phyloP scores from a whole-genome alignment of 164 flowering plant genomes.

The Piper longum region DNA sequence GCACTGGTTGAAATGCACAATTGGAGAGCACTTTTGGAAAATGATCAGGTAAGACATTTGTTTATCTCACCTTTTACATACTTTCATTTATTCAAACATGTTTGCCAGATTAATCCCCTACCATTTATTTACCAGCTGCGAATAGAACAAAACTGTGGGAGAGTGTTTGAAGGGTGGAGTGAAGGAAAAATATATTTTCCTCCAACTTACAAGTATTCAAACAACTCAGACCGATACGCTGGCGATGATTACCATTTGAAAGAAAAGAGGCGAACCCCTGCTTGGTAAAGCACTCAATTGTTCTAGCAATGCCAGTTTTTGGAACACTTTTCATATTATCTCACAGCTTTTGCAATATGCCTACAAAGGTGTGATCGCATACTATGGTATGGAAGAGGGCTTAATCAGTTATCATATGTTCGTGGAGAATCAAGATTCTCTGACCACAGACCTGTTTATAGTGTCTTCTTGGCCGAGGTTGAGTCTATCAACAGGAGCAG shows the following conservation, averaged over 20 bases:
- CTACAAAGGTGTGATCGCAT: conserved; percentile 81
- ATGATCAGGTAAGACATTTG: conserved; percentile 63
- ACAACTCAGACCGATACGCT: conserved; percentile 83
- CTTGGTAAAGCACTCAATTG: conserved; percentile 41
- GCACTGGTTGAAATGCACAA: conserved; percentile 95
- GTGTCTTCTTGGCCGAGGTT: conserved; percentile 64
- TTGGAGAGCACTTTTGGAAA: conserved; percentile 81
- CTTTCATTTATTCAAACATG: no score
- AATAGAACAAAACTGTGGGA: conserved; percentile 61
- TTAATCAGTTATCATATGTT: conserved; percentile 67
- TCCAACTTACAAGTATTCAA: conserved; percentile 90
- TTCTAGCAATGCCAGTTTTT: not conserved
- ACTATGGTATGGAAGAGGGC: conserved; percentile 76
- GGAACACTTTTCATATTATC: not conserved
- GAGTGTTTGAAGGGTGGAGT: conserved; percentile 68
- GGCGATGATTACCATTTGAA: conserved; percentile 80
- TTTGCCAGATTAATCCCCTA: conserved; percentile 2
- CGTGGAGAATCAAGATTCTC: conserved; percentile 84
- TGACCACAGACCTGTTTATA: conserved; percentile 79
- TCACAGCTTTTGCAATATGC: conserved; percentile 4
- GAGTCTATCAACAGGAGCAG: conserved; percentile 42
- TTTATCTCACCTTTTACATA: not conserved
- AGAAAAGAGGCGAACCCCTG: conserved; percentile 92
- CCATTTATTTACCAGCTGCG: conserved; percentile 38
- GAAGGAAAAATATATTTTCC: conserved; percentile 87